Evolutionary conservation across 169 alveolate genomes (phyloP).

Genomic region (Cryptosporidium muris): DNA sequence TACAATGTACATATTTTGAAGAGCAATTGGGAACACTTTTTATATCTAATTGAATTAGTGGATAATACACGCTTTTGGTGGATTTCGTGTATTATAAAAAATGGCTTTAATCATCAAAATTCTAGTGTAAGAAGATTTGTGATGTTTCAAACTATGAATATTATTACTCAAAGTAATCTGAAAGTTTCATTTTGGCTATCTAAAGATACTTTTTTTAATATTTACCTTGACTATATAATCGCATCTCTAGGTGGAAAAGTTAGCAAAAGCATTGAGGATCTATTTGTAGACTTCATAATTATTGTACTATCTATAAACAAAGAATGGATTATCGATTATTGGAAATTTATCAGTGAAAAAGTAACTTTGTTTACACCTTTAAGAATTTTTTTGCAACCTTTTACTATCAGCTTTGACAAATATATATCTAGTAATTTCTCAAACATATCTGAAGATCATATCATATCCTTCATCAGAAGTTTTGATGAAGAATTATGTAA

Average conservation of each 20-base stretch:
- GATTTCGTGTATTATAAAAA: conserved; percentile 34
- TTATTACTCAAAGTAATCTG: not conserved
- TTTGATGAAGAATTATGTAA: too few relatives aligned
- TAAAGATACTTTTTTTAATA: conserved; percentile 19
- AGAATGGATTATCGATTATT: conserved; percentile 47
- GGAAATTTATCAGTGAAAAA: not conserved
- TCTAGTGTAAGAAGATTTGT: conserved; percentile 33
- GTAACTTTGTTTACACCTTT: conserved; percentile 44
- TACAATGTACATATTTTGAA: conserved; percentile 74
- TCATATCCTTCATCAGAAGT: not conserved
- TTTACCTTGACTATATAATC: conserved; percentile 26
- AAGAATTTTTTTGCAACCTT: conserved; percentile 41
- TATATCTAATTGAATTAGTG: conserved; percentile 16
- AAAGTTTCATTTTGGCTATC: conserved; percentile 20
- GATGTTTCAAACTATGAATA: conserved; percentile 52
- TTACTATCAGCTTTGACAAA: conserved; percentile 16
- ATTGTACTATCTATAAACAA: not conserved
- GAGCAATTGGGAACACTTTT: conserved; percentile 72
- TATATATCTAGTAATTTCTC: not conserved
- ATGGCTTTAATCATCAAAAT: conserved; percentile 52
- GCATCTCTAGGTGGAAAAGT: conserved; percentile 35
- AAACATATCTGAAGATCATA: not conserved
- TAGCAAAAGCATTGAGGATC: conserved; percentile 46
- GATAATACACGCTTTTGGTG: conserved; percentile 30
- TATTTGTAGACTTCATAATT: conserved; percentile 28